These are phyloP conservation scores for Ogataea glucozyma DNA, from an alignment of 805 yeast genomes.

Conservation along the genomic window DNA sequence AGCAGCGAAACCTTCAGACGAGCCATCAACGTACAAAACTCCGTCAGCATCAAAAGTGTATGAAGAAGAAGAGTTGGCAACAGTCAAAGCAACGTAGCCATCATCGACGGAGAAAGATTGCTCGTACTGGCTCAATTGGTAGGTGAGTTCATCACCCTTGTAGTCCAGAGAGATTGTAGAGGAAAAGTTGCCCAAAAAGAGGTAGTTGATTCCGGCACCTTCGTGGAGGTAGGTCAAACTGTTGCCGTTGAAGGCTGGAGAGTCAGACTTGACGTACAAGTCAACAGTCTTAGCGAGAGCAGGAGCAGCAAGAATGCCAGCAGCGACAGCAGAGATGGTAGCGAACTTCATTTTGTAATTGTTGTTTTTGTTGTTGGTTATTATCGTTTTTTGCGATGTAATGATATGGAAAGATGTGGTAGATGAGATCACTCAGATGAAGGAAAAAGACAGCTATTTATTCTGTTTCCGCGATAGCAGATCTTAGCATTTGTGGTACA, in stretches of 20 bases:
- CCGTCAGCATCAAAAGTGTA: constrained; percentile 24
- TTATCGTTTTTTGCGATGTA: background rate
- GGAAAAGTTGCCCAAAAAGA: constrained; percentile 32
- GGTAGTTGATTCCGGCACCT: constrained; percentile 48
- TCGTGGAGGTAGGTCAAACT: constrained; percentile 39
- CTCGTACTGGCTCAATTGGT: constrained; percentile 1
- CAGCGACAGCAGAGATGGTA: constrained; percentile 16
- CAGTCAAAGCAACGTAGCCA: constrained; percentile 12
- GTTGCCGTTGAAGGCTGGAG: constrained; percentile 31
- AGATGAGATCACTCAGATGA: too few relatives aligned
- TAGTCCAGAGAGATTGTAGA: constrained; percentile 25
- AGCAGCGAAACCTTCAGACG: constrained; percentile 40
- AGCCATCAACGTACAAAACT: constrained; percentile 33
- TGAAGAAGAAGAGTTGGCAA: constrained; percentile 5
- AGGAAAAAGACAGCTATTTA: background rate
- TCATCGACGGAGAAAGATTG: constrained; percentile 1
- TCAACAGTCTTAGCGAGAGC: constrained; percentile 23
- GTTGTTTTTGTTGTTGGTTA: background rate
- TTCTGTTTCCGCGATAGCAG: too few relatives aligned
- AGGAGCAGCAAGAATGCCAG: constrained; percentile 12
- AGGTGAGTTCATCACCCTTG: constrained; percentile 11
- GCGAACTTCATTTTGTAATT: constrained; percentile 18
- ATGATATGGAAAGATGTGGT: background rate
- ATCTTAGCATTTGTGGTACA: too few relatives aligned
- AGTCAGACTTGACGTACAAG: constrained; percentile 31